Base-by-base conservation (phyloP, 2,329 filamentous ascomycete genomes). In the Penicillium brasilianum region DNA sequence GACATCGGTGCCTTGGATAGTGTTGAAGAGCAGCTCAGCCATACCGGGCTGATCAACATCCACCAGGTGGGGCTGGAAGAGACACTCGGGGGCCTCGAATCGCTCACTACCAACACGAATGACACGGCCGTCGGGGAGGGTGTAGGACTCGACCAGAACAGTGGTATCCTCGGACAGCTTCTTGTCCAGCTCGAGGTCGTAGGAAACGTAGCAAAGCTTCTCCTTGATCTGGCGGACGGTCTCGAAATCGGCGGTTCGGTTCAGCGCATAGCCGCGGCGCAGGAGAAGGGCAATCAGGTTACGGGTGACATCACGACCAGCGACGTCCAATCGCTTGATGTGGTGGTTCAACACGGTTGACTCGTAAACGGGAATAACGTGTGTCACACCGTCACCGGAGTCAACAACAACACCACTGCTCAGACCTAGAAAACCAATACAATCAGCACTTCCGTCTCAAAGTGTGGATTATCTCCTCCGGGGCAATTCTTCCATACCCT, bases 171-270 rank as follows among this genome's bases (percentile, higher is more conserved):
- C 95, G 74, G 92, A 96, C 66, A 99, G 87, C 70, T 91, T 89
- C 82, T 98, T 93, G 83, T 99, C 95, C 58, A 99, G 85, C 79
- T 96, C 93, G 59, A 99, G 87, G 78, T 99, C 95, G 83, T 98
- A 99, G 13, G 93, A 97, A 59, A 99, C 94, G 78, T 99, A 99
- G 85, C 95, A 98, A 55, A 99, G 90, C 85, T 99, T 99, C 85
- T 99, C 95, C 83, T 99, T 99, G 83, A 99, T 98, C 79, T 98
- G 94, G 64, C 95, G 91, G 59, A 99, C 95, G 4, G 95, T 99
- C 81, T 99, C 95, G 78, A 99, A 99, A 78, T 99, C 95, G 76
- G 95, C 95, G 13, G 95, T 99, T 77, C 95, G 88, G 87, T 99
- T 99, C 65, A 99, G 88, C 37, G 95, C 93, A 78, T 99, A 99